Evolutionary conservation across 176 grass and related monocot genomes (phyloP).

Genomic region (Hyparrhenia diplandra): DNA sequence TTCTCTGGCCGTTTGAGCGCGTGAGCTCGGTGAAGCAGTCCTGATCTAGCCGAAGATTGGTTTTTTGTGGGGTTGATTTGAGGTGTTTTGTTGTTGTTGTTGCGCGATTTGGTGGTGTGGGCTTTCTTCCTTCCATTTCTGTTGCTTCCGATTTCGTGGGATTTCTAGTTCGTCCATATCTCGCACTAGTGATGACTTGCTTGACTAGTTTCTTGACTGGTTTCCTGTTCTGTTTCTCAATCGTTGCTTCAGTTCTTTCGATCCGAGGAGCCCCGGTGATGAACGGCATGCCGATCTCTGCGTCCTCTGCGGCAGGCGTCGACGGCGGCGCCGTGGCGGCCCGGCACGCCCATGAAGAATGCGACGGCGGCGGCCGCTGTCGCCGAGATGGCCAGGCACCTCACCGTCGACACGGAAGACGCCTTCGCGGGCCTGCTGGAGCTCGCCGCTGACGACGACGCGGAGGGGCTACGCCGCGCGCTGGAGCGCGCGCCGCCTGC

Average conservation of each 20-base stretch:
- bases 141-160: constrained; percentile 18
- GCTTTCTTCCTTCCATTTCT: constrained; percentile 6
- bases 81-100: background rate
- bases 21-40: background rate
- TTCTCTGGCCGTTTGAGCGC: background rate
- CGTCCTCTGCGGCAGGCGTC: background rate
- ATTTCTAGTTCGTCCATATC: constrained; percentile 40
- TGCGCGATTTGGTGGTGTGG: constrained; percentile 1
- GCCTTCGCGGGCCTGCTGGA: constrained; percentile 53
- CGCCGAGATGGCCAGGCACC: constrained; percentile 47
- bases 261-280: constrained; percentile 41
- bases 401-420: constrained; percentile 60
- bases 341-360: constrained; percentile 37
- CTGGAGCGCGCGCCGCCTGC: constrained; percentile 41
- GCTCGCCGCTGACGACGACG: constrained; percentile 62
- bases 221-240: constrained; percentile 5
- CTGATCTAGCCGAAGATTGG: constrained; percentile 21
- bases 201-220: constrained; percentile 49
- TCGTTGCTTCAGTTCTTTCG: constrained; percentile 20
- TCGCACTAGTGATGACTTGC: background rate
- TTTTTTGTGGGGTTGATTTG: background rate
- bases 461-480: constrained; percentile 30
- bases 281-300: constrained; percentile 46
- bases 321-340: background rate
- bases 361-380: constrained; percentile 18